phyloP scores from a whole-genome alignment of 225 moss, liverwort and hornwort genomes.

The Physcomitrium patens region DNA sequence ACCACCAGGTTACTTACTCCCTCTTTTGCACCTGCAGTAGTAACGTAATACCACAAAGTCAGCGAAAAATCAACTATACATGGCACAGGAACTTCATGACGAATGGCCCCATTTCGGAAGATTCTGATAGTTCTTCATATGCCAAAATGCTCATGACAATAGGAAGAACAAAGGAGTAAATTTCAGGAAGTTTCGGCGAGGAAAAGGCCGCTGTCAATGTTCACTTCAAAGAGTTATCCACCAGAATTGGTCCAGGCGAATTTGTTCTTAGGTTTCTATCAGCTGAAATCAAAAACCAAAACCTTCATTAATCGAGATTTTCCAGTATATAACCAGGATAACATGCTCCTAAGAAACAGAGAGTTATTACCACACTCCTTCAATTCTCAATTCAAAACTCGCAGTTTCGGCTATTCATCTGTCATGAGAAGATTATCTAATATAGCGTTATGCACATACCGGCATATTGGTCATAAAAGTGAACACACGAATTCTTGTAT shows the following conservation, averaged over 20 bases:
- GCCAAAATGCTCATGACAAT: conserved; percentile 61
- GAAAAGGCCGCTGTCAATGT: conserved; percentile 62
- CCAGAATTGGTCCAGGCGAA: conserved; percentile 56
- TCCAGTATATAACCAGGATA: background rate
- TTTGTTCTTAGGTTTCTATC: conserved; percentile 49
- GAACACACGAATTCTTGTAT: background rate
- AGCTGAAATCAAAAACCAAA: conserved; percentile 37
- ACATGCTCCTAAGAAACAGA: background rate
- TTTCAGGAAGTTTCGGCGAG: conserved; percentile 53
- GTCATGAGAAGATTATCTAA: conserved; percentile 6
- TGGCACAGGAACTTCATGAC: background rate
- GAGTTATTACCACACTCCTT: background rate
- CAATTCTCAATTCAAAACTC: background rate
- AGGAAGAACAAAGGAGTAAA: conserved; percentile 60
- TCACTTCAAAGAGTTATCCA: conserved; percentile 70
- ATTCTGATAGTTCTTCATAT: conserved; percentile 25
- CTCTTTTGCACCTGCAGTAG: conserved; percentile 60
- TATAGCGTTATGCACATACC: conserved; percentile 1
- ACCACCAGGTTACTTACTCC: conserved; percentile 42
- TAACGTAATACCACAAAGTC: conserved; percentile 67
- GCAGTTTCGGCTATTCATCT: background rate
- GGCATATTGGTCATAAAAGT: background rate
- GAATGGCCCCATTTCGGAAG: background rate
- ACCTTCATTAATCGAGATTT: conserved; percentile 3
- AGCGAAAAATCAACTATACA: conserved; percentile 75